Conservation (phyloP, 179 eudicot species). For the Silene vulgaris region DNA sequence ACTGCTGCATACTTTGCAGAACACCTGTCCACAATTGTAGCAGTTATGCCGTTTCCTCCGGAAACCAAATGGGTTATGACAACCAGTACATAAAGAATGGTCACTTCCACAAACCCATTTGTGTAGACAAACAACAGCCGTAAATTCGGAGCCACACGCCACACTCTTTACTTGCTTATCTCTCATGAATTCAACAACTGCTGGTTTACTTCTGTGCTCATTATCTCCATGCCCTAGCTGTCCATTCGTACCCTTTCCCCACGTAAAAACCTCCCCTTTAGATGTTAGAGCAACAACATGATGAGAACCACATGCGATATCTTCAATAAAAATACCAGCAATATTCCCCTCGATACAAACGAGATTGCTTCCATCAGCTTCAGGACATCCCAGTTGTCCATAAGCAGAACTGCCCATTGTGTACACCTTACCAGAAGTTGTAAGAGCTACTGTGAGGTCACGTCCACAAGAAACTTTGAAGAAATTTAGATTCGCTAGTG, state of each 20-base stretch:
- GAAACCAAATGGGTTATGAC: constrained; percentile 67
- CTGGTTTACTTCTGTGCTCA: constrained; percentile 54
- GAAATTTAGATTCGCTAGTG: constrained; percentile 40
- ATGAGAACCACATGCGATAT: constrained; percentile 80
- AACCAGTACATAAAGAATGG: constrained; percentile 68
- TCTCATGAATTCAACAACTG: constrained; percentile 55
- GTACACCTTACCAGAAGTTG: constrained; percentile 64
- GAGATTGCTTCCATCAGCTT: constrained; percentile 53
- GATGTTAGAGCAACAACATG: constrained; percentile 85
- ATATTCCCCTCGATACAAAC: constrained; percentile 48
- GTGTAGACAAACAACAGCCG: constrained; percentile 74
- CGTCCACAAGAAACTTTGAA: constrained; percentile 67
- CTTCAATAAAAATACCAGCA: constrained; percentile 50
- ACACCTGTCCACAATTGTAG: constrained; percentile 87
- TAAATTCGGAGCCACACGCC: constrained; percentile 77
- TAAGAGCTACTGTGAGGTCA: constrained; percentile 61
- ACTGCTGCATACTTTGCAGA: constrained; percentile 81
- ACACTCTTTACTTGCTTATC: constrained; percentile 73
- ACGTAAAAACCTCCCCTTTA: constrained; percentile 71
- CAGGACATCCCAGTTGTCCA: constrained; percentile 66
- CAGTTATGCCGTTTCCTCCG: constrained; percentile 92
- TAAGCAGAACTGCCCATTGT: constrained; percentile 65
- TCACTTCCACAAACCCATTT: constrained; percentile 71
- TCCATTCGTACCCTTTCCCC: constrained; percentile 93
- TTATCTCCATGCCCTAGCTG: constrained; percentile 87